phyloP scores from a whole-genome alignment of 768 basidiomycete genomes.

The Naganishia randhawae region DNA sequence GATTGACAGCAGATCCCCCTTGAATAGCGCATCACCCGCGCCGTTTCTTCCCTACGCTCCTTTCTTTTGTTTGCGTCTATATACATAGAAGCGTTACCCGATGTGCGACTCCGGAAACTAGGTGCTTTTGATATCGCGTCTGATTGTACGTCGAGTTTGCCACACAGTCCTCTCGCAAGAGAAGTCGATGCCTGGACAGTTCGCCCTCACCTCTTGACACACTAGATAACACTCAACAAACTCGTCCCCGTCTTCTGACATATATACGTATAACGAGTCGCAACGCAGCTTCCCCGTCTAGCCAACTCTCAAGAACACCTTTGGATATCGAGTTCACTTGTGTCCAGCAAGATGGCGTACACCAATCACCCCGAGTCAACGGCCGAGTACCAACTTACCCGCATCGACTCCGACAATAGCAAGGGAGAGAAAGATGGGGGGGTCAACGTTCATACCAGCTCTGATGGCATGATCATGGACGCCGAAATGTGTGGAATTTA shows the following conservation, averaged over 20 bases:
- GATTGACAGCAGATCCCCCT: not conserved
- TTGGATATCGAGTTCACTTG: not conserved
- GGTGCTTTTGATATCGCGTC: not conserved
- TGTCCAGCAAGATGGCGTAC: not conserved
- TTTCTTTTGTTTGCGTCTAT: slow-evolving; percentile 2
- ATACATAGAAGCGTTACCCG: not conserved
- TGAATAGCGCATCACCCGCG: not conserved
- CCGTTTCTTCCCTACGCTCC: slow-evolving; percentile 8
- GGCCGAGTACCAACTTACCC: slow-evolving; percentile 1
- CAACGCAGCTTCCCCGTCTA: not conserved
- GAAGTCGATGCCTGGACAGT: too few relatives aligned
- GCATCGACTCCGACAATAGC: slow-evolving; percentile 8
- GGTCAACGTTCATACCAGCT: slow-evolving; percentile 6
- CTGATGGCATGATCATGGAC: slow-evolving; percentile 4
- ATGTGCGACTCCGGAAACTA: not conserved
- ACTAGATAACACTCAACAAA: not conserved
- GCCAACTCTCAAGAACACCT: not conserved
- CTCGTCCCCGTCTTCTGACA: not conserved
- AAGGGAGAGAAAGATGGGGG: slow-evolving; percentile 20
- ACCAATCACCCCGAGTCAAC: not conserved
- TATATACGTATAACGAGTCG: not conserved
- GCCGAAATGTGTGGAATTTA: slow-evolving; percentile 7
- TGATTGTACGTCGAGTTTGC: not conserved
- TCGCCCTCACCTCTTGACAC: not conserved
- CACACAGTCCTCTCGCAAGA: too few relatives aligned